Conservation (phyloP, 768 basidiomycete genomes). For the Boletus barrowsii region DNA sequence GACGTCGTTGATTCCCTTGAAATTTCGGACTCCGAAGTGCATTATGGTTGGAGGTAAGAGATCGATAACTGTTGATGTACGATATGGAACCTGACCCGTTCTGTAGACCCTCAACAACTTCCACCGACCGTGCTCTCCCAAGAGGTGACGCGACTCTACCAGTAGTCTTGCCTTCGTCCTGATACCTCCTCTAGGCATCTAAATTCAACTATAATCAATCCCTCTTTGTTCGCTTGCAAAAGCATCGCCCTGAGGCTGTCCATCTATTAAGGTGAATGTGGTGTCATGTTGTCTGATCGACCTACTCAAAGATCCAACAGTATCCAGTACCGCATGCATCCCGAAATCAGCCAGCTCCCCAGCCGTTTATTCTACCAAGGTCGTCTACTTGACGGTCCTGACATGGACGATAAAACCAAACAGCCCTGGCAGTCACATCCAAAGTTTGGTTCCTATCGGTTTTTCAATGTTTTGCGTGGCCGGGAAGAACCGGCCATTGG, state of each 20-base stretch:
- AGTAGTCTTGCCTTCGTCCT: constrained; percentile 19
- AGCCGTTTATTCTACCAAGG: constrained; percentile 85
- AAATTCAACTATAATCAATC: constrained; percentile 83
- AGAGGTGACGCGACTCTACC: constrained; percentile 39
- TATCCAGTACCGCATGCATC: constrained; percentile 99
- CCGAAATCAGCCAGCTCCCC: constrained; percentile 87
- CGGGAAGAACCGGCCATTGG: constrained; percentile 52
- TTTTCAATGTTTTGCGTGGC: constrained; percentile 77
- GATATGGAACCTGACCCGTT: background rate
- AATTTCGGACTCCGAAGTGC: constrained; percentile 77
- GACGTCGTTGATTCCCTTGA: constrained; percentile 91
- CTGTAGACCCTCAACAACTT: constrained; percentile 82
- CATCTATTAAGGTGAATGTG: constrained; percentile 77
- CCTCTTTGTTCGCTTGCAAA: constrained; percentile 88
- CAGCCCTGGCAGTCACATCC: constrained; percentile 82
- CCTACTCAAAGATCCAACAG: constrained; percentile 38
- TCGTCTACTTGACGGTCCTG: constrained; percentile 79
- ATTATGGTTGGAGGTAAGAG: constrained; percentile 86
- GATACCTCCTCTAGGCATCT: constrained; percentile 45
- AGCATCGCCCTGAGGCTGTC: constrained; percentile 74
- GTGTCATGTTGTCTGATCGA: background rate
- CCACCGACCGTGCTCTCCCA: constrained; percentile 85
- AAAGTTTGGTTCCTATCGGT: constrained; percentile 83
- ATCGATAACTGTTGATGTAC: background rate
- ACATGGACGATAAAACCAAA: constrained; percentile 78